Evolutionary conservation across 192 early-diverging fungal species (phyloP).

Genomic region (Podila minutissima): DNA sequence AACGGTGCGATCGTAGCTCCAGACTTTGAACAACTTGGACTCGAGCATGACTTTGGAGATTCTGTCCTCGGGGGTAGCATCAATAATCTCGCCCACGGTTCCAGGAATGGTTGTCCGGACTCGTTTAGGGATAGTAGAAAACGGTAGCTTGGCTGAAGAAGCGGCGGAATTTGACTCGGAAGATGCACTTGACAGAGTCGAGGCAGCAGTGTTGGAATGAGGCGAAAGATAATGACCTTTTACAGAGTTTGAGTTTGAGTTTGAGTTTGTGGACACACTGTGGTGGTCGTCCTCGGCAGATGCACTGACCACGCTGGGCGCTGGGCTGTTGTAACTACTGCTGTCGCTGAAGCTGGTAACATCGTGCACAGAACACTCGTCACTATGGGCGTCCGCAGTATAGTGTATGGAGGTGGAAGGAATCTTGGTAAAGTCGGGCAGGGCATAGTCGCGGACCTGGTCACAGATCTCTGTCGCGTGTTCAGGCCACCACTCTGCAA

Average conservation of each 20-base stretch:
- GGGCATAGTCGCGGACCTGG: constrained; percentile 32
- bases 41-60: constrained; percentile 52
- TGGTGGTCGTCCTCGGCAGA: neutral
- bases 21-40: constrained; percentile 46
- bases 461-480: constrained; percentile 33
- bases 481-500: constrained; percentile 47
- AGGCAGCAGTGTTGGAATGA: neutral
- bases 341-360: neutral
- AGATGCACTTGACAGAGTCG: neutral
- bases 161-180: neutral
- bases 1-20: constrained; percentile 47
- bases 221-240: too few species aligned
- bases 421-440: constrained; percentile 15
- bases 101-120: constrained; percentile 24
- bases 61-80: constrained; percentile 27
- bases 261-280: neutral
- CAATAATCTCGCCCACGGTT: constrained; percentile 39
- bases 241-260: too few species aligned
- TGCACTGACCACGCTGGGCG: neutral
- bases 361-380: neutral
- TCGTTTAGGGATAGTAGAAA: neutral
- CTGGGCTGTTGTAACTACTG: neutral
- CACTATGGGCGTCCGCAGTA: neutral
- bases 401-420: constrained; percentile 1
- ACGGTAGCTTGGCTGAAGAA: neutral